Evolutionary conservation across 1,284 basidiomycete genomes (phyloP).

Genomic region (Ustilago loliicola): DNA sequence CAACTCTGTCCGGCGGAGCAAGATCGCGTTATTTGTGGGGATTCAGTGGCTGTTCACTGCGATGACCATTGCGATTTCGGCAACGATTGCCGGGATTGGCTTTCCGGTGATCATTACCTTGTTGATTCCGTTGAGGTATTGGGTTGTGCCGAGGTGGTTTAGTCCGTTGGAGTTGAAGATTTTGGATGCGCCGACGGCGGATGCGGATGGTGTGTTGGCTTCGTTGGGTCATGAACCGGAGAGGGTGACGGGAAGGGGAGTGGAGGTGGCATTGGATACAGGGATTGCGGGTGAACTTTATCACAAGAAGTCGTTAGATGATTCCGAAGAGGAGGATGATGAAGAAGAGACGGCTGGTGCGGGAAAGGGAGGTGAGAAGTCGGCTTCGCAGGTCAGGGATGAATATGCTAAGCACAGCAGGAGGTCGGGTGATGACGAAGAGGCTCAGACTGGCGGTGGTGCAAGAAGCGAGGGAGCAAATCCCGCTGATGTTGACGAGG

Average conservation of each 20-base stretch:
- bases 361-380: constrained; percentile 21
- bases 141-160: constrained; percentile 83
- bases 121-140: constrained; percentile 84
- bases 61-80: constrained; percentile 89
- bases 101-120: constrained; percentile 91
- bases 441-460: constrained; percentile 11
- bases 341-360: not conserved
- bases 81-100: constrained; percentile 83
- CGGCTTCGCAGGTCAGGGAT: constrained; percentile 23
- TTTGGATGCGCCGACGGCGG: constrained; percentile 87
- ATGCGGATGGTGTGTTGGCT: constrained; percentile 69
- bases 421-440: constrained; percentile 21
- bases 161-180: constrained; percentile 83
- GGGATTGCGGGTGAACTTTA: constrained; percentile 59
- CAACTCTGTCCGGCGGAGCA: constrained; percentile 79
- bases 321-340: constrained; percentile 35
- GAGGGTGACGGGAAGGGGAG: constrained; percentile 58
- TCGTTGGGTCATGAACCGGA: constrained; percentile 64
- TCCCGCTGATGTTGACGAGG: too few relatives aligned
- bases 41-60: constrained; percentile 89
- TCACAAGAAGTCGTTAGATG: constrained; percentile 35
- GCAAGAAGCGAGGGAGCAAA: too few relatives aligned
- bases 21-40: constrained; percentile 82
- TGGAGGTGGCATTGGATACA: constrained; percentile 58
- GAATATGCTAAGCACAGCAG: constrained; percentile 21